These are phyloP conservation scores for Acanthamoeba royreba DNA, from an alignment of 208 protist species.

Conservation along the genomic window DNA sequence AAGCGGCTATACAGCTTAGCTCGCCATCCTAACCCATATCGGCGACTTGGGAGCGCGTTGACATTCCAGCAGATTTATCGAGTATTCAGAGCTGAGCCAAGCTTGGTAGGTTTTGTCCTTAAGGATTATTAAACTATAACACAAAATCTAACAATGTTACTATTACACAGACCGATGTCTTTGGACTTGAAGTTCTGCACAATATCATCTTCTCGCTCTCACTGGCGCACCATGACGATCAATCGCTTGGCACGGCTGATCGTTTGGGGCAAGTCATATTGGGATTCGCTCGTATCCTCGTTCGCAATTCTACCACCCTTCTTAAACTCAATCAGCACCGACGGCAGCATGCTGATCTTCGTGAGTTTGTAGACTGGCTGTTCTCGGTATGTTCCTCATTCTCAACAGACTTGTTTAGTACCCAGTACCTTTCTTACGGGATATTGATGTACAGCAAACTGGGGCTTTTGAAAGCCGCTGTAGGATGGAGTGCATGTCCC, in stretches of 20 bases:
- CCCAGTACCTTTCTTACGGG: background rate
- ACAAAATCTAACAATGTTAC: background rate
- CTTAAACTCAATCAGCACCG: constrained; percentile 31
- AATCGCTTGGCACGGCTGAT: constrained; percentile 9
- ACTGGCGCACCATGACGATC: constrained; percentile 34
- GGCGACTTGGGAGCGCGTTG: constrained; percentile 66
- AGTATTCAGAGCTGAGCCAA: constrained; percentile 8
- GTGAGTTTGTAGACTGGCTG: constrained; percentile 65
- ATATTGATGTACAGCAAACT: constrained; percentile 7
- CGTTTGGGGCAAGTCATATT: background rate
- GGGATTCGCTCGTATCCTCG: constrained; percentile 44
- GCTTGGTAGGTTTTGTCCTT: background rate
- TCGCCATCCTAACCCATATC: constrained; percentile 69
- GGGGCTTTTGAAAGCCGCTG: constrained; percentile 31
- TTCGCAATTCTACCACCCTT: constrained; percentile 20
- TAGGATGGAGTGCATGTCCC: constrained; percentile 54
- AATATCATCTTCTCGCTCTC: constrained; percentile 61
- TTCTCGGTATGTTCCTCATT: constrained; percentile 18
- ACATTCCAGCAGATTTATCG: constrained; percentile 61
- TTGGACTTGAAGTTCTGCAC: constrained; percentile 70
- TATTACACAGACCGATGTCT: constrained; percentile 5
- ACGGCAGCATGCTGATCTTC: constrained; percentile 59
- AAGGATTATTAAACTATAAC: background rate
- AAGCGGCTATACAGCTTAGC: constrained; percentile 73
- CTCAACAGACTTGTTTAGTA: background rate